These are phyloP conservation scores for Furcasterigmium furcatum DNA, from an alignment of 2,329 filamentous ascomycete genomes.

Conservation along the genomic window DNA sequence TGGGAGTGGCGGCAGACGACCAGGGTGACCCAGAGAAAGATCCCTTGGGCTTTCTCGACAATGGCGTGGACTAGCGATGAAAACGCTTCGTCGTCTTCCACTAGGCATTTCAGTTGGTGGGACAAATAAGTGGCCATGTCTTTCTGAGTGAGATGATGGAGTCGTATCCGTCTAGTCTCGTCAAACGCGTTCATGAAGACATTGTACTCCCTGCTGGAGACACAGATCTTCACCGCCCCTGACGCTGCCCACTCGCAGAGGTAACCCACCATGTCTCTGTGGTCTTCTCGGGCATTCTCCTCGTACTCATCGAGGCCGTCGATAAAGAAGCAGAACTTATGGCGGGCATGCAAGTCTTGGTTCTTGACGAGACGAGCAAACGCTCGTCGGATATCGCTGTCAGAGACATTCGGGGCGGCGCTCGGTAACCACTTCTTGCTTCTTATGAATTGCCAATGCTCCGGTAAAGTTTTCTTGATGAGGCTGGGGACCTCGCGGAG, in stretches of 20 bases:
- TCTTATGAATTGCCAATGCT: not conserved
- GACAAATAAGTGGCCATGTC: constrained; percentile 10
- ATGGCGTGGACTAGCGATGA: not conserved
- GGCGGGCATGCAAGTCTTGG: not conserved
- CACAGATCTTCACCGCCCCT: constrained; percentile 12
- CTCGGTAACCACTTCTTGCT: not conserved
- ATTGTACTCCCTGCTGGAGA: constrained; percentile 16
- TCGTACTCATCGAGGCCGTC: constrained; percentile 14
- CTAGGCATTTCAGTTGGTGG: not conserved
- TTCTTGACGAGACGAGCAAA: not conserved
- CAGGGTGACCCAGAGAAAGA: not conserved
- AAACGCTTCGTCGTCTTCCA: not conserved
- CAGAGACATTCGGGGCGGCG: not conserved
- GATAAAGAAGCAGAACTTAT: constrained; percentile 12
- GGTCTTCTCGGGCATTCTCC: constrained; percentile 5
- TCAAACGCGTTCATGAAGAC: constrained; percentile 15
- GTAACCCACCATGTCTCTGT: constrained; percentile 10
- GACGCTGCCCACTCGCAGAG: constrained; percentile 6
- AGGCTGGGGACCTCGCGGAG: constrained; percentile 2
- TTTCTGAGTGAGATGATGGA: constrained; percentile 13
- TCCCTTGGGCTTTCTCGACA: not conserved
- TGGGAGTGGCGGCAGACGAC: no score
- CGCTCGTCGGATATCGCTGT: not conserved
- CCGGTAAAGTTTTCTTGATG: not conserved
- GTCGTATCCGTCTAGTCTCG: constrained; percentile 3